Conservation (phyloP, 1,139 yeast genomes). For the Sugiyamaella paludigena region DNA sequence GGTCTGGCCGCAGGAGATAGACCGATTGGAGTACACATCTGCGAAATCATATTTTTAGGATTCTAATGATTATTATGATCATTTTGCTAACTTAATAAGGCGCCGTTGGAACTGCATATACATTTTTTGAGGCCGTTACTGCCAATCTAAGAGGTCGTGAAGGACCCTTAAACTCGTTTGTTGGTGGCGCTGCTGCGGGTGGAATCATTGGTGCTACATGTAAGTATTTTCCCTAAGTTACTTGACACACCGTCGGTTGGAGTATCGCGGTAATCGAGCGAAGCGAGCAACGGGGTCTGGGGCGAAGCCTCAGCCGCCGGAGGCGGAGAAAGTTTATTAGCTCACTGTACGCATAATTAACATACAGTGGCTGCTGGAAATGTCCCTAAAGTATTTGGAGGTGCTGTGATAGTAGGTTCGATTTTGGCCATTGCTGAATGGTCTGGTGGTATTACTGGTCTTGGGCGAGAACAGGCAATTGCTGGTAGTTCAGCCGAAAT, state of each 20-base stretch:
- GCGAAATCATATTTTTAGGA: too few species aligned
- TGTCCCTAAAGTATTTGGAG: constrained; percentile 47
- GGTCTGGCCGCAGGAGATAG: too few species aligned
- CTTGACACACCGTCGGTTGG: too few species aligned
- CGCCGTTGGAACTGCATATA: constrained; percentile 42
- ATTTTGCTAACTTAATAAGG: constrained; percentile 23
- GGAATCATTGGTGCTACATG: constrained; percentile 42
- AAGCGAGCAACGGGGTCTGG: constrained; percentile 1
- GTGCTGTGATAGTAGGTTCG: constrained; percentile 42
- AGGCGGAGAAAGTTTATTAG: too few species aligned
- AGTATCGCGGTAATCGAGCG: constrained; percentile 1
- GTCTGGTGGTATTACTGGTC: constrained; percentile 45
- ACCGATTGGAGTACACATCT: background rate
- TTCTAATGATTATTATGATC: background rate
- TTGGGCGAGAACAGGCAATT: constrained; percentile 39
- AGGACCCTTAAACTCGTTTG: constrained; percentile 47
- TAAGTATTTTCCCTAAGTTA: constrained; percentile 24
- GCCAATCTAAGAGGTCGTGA: constrained; percentile 46
- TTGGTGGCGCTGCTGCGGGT: constrained; percentile 53
- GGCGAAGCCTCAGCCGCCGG: background rate
- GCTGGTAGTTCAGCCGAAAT: constrained; percentile 31
- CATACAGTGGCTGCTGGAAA: constrained; percentile 33
- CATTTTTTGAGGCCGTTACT: constrained; percentile 40
- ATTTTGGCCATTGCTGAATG: constrained; percentile 44
- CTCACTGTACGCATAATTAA: background rate